Evolutionary conservation across 2,329 filamentous ascomycete genomes (phyloP).

Genomic region (Paecilomyces sp.): DNA sequence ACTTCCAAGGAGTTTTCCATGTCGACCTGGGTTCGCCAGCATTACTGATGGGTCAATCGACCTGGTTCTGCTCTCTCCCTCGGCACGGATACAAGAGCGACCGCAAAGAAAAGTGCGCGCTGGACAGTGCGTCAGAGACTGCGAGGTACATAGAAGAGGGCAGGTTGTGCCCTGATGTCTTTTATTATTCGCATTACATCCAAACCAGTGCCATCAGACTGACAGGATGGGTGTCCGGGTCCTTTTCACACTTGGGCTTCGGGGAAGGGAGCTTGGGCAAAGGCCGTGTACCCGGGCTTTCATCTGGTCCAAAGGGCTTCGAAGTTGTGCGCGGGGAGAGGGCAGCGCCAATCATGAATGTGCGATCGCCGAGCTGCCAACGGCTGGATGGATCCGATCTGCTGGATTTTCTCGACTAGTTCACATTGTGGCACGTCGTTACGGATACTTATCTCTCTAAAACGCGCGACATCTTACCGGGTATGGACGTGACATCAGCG

Average conservation of each 20-base stretch:
- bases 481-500: background rate
- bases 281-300: background rate
- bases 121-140: background rate
- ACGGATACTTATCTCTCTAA: background rate
- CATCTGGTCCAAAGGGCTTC: background rate
- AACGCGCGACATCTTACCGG: background rate
- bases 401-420: background rate
- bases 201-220: background rate
- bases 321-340: background rate
- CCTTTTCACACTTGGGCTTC: background rate
- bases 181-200: background rate
- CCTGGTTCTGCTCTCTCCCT: background rate
- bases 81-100: background rate
- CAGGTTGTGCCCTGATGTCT: background rate
- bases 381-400: background rate
- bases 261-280: background rate
- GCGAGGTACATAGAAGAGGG: background rate
- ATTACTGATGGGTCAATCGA: background rate
- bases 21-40: background rate
- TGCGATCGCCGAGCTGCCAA: background rate
- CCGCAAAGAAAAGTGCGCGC: background rate
- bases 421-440: too few species aligned
- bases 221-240: background rate
- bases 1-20: constrained; percentile 2
- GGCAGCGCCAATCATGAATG: background rate